Base-by-base conservation (phyloP, 2,329 filamentous ascomycete species). In the Ophiostoma sp. region DNA sequence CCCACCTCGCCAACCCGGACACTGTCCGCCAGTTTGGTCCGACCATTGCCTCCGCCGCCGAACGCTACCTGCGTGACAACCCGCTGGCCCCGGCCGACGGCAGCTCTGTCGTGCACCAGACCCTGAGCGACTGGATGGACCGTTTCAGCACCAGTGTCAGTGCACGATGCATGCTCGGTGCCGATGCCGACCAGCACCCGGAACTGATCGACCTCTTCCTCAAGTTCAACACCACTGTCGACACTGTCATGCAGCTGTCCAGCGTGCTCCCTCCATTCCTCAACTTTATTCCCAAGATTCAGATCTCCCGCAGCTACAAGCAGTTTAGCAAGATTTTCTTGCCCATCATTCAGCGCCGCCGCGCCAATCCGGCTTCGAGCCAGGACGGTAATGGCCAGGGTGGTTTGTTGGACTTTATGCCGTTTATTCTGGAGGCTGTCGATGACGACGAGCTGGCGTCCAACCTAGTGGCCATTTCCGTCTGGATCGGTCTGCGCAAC, bases 401-500 rank as follows among this genome's bases (percentile, higher is more conserved):
- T 12, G 70, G 69, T 11, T 42, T 74, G 36, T 19, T 74, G 7
- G 73, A 74, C 31, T 72, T 74, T 50, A 55, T 74, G 73, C 73
- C 73, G 17, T 74, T 71, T 19, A 69, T 74, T n/a, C 19, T 74
- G 12, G 73, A 70, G 3, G 57, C 50, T 6, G 61, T 74, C 45
- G 73, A 74, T 19, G 73, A 74, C 55, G 70, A 74, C 45, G 22
- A 69, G 19, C 42, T 71, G 7, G 73, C 73, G 22, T 72, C 73
- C 9, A 70, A 72, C 15, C 70, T 74, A 2, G 25, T 72, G 15
- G 73, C 63, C 9, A 63, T 74, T 17, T 61, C 63, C 33, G 73
- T 74, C 36, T 74, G 73, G 73, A 63, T 72, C 25, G 73, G 73
- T 15, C 70, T 74, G 50, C 73, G 73, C 42, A 74, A 74, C 70